phyloP scores from a whole-genome alignment of 805 yeast species.

The Candida insectorum region DNA sequence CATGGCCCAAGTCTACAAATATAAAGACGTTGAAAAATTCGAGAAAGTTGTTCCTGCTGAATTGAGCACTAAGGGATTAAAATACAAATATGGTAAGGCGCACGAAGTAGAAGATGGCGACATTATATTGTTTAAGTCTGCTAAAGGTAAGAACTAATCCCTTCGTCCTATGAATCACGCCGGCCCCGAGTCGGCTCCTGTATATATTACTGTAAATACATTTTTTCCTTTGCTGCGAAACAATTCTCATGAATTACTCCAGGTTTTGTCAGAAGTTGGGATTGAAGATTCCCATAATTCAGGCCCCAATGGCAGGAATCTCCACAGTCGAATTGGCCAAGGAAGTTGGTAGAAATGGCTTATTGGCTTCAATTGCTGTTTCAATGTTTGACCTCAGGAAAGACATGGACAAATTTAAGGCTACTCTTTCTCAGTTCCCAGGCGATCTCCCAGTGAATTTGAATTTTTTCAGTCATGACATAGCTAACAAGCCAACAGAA shows the following conservation, averaged over 20 bases:
- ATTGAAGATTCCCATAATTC: conserved; percentile 54
- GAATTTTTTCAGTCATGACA: conserved; percentile 46
- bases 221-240: no score
- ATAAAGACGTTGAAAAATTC: conserved; percentile 46
- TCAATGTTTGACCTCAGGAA: no score
- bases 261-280: no score
- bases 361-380: conserved; percentile 52
- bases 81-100: conserved; percentile 68
- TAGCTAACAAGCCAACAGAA: conserved; percentile 14
- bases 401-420: no score
- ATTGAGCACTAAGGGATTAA: conserved; percentile 56
- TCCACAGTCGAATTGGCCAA: conserved; percentile 45
- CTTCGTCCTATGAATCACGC: neutral
- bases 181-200: no score
- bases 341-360: conserved; percentile 41
- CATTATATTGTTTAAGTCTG: conserved; percentile 68
- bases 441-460: conserved; percentile 43
- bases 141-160: conserved; percentile 48
- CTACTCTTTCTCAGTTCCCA: no score
- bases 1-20: conserved; percentile 71
- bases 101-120: conserved; percentile 85
- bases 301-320: conserved; percentile 62
- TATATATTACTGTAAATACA: no score
- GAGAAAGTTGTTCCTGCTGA: conserved; percentile 45
- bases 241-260: no score